These are phyloP conservation scores for Xeromyces bisporus DNA, from an alignment of 495 filamentous ascomycete genomes.

Conservation along the genomic window DNA sequence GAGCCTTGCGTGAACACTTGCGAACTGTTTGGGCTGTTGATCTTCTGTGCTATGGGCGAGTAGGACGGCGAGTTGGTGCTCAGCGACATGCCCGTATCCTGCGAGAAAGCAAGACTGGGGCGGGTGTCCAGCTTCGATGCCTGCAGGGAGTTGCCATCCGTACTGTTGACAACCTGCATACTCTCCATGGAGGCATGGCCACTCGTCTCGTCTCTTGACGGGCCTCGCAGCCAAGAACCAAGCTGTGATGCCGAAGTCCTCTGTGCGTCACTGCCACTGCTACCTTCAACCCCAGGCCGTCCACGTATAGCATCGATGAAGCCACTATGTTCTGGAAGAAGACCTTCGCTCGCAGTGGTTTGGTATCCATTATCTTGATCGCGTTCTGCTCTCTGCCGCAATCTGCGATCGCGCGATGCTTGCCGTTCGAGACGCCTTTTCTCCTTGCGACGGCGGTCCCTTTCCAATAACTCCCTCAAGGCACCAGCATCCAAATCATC, in stretches of 20 bases:
- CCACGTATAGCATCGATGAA: conserved; percentile 2
- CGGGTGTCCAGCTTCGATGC: conserved; percentile 15
- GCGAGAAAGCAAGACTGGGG: conserved; percentile 24
- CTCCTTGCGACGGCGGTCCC: conserved; percentile 62
- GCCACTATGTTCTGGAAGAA: conserved; percentile 1
- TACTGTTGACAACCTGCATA: conserved; percentile 18
- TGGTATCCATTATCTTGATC: conserved; percentile 30
- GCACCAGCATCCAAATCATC: conserved; percentile 66
- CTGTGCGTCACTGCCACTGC: not conserved
- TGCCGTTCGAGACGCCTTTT: conserved; percentile 54
- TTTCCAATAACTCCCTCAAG: conserved; percentile 67
- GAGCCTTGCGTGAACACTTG: conserved; percentile 31
- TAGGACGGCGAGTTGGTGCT: conserved; percentile 39
- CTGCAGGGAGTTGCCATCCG: conserved; percentile 23
- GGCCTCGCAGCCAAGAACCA: conserved; percentile 21
- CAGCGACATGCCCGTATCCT: conserved; percentile 32
- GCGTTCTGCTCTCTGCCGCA: conserved; percentile 53
- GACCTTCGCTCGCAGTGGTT: conserved; percentile 14
- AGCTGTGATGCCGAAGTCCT: conserved; percentile 5
- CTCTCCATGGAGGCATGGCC: conserved; percentile 20
- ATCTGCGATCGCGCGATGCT: conserved; percentile 48
- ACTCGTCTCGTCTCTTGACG: conserved; percentile 18
- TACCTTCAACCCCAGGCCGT: not conserved
- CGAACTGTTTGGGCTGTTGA: conserved; percentile 36
- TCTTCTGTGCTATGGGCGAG: conserved; percentile 34